These are phyloP conservation scores for Trametes pubescens DNA, from an alignment of 1,284 basidiomycete species.

Conservation along the genomic window DNA sequence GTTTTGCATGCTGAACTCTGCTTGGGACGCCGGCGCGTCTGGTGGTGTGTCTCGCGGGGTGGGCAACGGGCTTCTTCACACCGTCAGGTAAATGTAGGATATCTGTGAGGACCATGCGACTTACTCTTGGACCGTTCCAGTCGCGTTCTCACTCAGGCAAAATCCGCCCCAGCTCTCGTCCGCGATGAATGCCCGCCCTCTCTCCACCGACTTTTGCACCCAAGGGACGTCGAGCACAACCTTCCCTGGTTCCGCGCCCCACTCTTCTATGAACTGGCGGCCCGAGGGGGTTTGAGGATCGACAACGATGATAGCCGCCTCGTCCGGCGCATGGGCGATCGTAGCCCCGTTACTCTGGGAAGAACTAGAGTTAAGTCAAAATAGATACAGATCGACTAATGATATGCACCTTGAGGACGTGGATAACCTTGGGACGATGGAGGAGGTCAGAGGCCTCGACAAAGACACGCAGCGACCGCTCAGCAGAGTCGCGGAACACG, in stretches of 20 bases:
- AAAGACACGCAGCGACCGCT: slow-evolving; percentile 48
- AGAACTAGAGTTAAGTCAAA: not conserved
- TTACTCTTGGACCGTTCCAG: slow-evolving; percentile 27
- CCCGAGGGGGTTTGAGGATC: slow-evolving; percentile 60
- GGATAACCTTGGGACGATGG: slow-evolving; percentile 58
- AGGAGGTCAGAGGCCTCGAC: slow-evolving; percentile 60
- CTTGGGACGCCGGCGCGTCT: slow-evolving; percentile 35
- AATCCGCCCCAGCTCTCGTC: slow-evolving; percentile 65
- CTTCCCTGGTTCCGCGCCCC: slow-evolving; percentile 59
- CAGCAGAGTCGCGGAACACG: slow-evolving; percentile 29
- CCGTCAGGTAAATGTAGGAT: slow-evolving; percentile 14
- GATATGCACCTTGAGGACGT: slow-evolving; percentile 55
- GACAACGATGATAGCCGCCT: slow-evolving; percentile 64
- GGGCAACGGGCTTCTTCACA: slow-evolving; percentile 54
- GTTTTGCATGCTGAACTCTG: slow-evolving; percentile 14
- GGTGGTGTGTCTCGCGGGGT: slow-evolving; percentile 67
- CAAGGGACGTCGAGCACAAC: slow-evolving; percentile 49
- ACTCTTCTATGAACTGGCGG: slow-evolving; percentile 60
- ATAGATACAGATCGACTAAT: slow-evolving; percentile 1
- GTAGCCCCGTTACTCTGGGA: slow-evolving; percentile 59
- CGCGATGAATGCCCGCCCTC: slow-evolving; percentile 51
- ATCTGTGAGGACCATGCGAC: not conserved
- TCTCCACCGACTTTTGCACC: slow-evolving; percentile 36
- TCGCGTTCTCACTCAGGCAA: slow-evolving; percentile 31
- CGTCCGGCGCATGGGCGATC: slow-evolving; percentile 54